These are phyloP conservation scores for Coriaria nepalensis DNA, from an alignment of 306 rosid species.

Conservation along the genomic window DNA sequence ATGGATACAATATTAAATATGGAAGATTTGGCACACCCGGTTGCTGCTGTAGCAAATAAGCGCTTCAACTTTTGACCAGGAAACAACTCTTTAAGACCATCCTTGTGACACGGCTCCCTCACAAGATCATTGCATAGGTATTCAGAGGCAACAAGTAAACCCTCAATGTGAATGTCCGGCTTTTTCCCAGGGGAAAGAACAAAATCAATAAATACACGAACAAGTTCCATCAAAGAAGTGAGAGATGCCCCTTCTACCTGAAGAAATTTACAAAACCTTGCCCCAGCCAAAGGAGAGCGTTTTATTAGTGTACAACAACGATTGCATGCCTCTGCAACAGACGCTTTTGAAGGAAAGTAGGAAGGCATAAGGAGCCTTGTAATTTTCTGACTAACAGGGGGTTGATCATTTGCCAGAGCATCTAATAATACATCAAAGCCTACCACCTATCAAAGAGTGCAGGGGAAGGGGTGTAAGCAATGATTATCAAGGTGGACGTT, in stretches of 20 bases:
- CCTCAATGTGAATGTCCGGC: conserved; percentile 42
- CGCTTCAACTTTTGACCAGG: conserved; percentile 40
- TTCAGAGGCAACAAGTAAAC: conserved; percentile 58
- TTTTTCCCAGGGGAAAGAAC: conserved; percentile 40
- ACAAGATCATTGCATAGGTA: conserved; percentile 42
- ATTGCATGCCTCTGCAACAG: conserved; percentile 69
- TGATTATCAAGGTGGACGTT: background rate
- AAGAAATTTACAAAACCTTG: conserved; percentile 69
- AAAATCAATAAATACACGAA: conserved; percentile 40
- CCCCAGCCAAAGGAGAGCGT: conserved; percentile 82
- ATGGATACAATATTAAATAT: conserved; percentile 51
- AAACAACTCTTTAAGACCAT: conserved; percentile 48
- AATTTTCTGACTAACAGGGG: conserved; percentile 69
- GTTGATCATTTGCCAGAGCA: conserved; percentile 53
- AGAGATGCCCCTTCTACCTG: conserved; percentile 57
- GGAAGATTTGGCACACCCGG: conserved; percentile 54
- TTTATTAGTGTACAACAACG: conserved; percentile 72
- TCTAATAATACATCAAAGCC: conserved; percentile 49
- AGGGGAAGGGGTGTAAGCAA: conserved; percentile 11
- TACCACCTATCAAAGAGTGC: conserved; percentile 41
- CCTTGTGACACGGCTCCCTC: conserved; percentile 29
- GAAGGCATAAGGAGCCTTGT: conserved; percentile 69
- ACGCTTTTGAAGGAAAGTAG: conserved; percentile 60
- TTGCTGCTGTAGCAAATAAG: conserved; percentile 43
- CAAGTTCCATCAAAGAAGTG: conserved; percentile 53